Base-by-base conservation (phyloP, 2,329 filamentous ascomycete species). In the Furcasterigmium furcatum region DNA sequence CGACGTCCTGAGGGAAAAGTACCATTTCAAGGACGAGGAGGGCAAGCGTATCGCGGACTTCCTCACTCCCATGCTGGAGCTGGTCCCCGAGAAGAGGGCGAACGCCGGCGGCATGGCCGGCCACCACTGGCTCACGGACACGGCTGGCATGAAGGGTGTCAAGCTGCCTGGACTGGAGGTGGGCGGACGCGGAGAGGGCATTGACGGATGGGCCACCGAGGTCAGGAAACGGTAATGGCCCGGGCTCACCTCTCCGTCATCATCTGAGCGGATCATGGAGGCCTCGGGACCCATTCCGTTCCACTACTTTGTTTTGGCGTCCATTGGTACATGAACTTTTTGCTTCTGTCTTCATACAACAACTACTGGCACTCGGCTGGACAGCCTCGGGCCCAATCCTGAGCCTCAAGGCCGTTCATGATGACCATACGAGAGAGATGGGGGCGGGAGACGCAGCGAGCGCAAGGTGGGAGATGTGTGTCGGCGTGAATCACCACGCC, bases 71-170 rank as follows among this genome's bases (percentile, higher is more conserved):
- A 95, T 97, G 90, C 74, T 99, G 32, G 90, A 96, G 65, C 73
- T 99, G 20, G 71, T 90, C 34, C 94, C 94, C 0, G 89, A 92
- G 49, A 88, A 89, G 66, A 78, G 94, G 34, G 94, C 94, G 10
- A 99, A 97, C 62, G 94, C 94, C 1, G 94, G 94, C 29, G 94
- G 94, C 6, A 97, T 97, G 94, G 85, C 88, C 4, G 85, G 86
- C 7, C 90, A 95, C 57, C 64, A 73, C 6, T 97, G 92, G 79
- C 68, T 97, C 54, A 82, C 88, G 50, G 87, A 91, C 54, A 91
- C 91, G 4, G 85, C 86, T 27, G 92, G 91, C 8, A 97, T 99
- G 91, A 85, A 91, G 57, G 80, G 78, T 10, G 69, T 92, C 46
- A 84, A 80, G 62, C 77, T 96, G 50, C 82, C 86, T 14, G 79